A percentile compares a stretch with the other conserved stretches of the same genome.
Conservation (phyloP, 805 yeast species). For the Candida orba region DNA sequence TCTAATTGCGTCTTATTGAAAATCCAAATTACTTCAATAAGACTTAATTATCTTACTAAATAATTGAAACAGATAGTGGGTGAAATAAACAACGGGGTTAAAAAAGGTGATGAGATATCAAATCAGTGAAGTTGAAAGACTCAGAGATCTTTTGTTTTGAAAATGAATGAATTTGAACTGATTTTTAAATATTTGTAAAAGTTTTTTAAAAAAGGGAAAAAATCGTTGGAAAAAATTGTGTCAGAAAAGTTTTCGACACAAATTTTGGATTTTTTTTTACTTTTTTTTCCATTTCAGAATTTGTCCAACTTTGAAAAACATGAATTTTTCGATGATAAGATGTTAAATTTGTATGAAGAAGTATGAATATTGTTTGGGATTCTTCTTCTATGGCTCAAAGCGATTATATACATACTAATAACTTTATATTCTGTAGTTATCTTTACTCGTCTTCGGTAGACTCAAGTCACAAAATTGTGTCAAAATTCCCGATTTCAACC, state of each 20-base stretch:
- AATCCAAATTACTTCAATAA: not conserved
- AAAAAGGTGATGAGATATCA: not conserved
- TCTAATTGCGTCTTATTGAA: not conserved
- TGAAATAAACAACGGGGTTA: not conserved
- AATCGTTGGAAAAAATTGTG: constrained; percentile 7
- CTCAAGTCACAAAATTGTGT: constrained; percentile 1
- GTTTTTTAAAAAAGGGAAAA: not conserved
- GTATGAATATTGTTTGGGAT: too few species aligned
- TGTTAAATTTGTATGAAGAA: too few species aligned
- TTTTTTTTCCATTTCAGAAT: too few species aligned
- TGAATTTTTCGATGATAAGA: too few species aligned
- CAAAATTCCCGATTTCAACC: constrained; percentile 2
- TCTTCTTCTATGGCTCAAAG: too few species aligned
- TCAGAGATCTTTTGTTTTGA: too few species aligned
- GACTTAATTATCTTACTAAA: too few species aligned
- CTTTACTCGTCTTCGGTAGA: not conserved
- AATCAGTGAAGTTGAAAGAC: not conserved
- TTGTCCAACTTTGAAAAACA: too few species aligned
- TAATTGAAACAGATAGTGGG: too few species aligned
- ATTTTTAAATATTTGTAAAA: not conserved
- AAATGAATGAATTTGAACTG: not conserved
- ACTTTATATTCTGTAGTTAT: too few species aligned
- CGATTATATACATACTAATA: not conserved
- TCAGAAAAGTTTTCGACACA: constrained; percentile 7
- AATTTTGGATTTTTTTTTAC: too few species aligned